A percentile compares a stretch with the other conserved stretches of the same genome.
These are phyloP conservation scores for Manihot esculenta DNA, from an alignment of 441 rosid genomes.

Conservation along the genomic window DNA sequence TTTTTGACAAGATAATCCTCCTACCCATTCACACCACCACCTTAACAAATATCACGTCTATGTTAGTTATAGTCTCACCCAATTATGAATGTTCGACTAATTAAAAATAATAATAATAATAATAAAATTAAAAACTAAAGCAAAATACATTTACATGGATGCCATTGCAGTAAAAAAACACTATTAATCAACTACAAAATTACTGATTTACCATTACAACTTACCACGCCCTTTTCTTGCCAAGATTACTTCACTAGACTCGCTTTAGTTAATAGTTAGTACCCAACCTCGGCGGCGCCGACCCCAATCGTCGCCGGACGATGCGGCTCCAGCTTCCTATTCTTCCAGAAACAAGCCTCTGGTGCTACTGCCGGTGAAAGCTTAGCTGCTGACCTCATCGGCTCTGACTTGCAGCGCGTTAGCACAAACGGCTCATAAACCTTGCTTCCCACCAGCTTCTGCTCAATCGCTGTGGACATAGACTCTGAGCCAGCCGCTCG, in stretches of 20 bases:
- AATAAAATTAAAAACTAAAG: not conserved
- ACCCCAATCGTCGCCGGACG: slow-evolving; percentile 55
- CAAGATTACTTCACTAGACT: not conserved
- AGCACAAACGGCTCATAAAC: slow-evolving; percentile 63
- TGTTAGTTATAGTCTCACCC: too few relatives aligned
- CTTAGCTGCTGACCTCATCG: slow-evolving; percentile 59
- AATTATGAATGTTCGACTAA: not conserved
- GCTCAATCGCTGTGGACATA: slow-evolving; percentile 46
- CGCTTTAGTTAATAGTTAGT: not conserved
- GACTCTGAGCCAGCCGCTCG: slow-evolving; percentile 36
- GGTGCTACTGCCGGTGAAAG: slow-evolving; percentile 68
- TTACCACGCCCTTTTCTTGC: slow-evolving; percentile 28
- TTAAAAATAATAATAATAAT: slow-evolving; percentile 17
- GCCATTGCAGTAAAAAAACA: slow-evolving; percentile 24
- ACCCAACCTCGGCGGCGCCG: slow-evolving; percentile 67
- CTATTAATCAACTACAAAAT: slow-evolving; percentile 13
- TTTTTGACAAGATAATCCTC: too few relatives aligned
- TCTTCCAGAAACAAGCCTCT: slow-evolving; percentile 85
- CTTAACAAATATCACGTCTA: too few relatives aligned
- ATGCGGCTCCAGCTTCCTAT: slow-evolving; percentile 81
- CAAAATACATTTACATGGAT: slow-evolving; percentile 43
- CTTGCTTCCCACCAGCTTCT: slow-evolving; percentile 54
- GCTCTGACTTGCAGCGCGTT: slow-evolving; percentile 94
- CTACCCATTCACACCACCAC: not conserved
- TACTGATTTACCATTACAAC: slow-evolving; percentile 12